These are phyloP conservation scores for Fonsecaea monophora DNA, from an alignment of 2,329 filamentous ascomycete species.

Conservation along the genomic window DNA sequence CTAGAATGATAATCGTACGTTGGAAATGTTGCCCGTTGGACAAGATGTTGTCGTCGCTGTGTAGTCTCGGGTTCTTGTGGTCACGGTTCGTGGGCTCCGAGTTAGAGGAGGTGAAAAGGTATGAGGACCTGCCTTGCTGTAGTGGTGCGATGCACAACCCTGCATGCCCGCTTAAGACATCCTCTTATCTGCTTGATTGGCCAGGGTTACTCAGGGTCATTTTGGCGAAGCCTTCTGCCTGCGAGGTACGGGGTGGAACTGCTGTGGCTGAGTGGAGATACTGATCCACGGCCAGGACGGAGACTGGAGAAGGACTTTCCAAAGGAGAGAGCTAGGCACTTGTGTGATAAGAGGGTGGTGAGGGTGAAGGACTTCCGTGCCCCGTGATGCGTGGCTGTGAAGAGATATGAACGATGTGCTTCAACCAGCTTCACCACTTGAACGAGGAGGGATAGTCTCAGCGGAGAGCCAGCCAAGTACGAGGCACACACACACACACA, in stretches of 20 bases:
- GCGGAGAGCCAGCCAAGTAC: no score
- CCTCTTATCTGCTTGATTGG: not conserved
- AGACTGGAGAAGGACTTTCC: not conserved
- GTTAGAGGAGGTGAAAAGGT: not conserved
- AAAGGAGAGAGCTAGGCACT: not conserved
- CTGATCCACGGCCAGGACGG: not conserved
- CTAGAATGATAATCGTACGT: not conserved
- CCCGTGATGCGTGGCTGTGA: no score
- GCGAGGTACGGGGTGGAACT: not conserved
- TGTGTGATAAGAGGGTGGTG: not conserved
- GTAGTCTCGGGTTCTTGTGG: not conserved
- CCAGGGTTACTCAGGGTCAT: not conserved
- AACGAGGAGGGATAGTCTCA: no score
- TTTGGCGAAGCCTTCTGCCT: not conserved
- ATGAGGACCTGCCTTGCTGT: not conserved
- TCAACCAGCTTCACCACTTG: no score
- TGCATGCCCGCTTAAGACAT: not conserved
- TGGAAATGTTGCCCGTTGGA: conserved; percentile 1
- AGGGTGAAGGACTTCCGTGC: not conserved
- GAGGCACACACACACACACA: no score
- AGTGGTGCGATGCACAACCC: not conserved
- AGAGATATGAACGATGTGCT: no score
- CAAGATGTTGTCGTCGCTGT: not conserved
- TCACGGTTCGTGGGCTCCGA: not conserved
- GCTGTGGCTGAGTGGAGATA: not conserved